Percentiles rank a stretch among this genome's conserved stretches.
These are phyloP conservation scores for Edaphochlamys debaryana DNA, from an alignment of 139 green algal species.

Conservation along the genomic window DNA sequence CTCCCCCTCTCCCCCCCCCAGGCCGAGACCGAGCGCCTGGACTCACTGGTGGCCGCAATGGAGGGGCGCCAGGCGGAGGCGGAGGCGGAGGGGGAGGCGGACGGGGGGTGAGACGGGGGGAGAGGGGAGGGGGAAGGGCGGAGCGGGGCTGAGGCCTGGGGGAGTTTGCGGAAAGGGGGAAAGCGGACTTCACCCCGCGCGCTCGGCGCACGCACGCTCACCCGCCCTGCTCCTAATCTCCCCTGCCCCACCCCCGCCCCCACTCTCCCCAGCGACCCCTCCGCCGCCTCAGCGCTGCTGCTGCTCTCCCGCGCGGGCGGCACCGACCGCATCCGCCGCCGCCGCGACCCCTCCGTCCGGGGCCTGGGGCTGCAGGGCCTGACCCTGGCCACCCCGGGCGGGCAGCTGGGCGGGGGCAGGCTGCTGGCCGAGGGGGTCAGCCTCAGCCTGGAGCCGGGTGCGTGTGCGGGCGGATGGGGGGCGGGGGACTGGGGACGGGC, in stretches of 20 bases:
- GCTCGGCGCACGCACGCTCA: too few relatives aligned
- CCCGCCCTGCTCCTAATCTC: too few relatives aligned
- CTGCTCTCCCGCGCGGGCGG: constrained; percentile 10
- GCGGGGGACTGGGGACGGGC: too few relatives aligned
- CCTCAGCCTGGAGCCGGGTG: constrained; percentile 29
- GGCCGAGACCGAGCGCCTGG: constrained; percentile 88
- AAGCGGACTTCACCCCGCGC: too few relatives aligned
- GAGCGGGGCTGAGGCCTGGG: too few relatives aligned
- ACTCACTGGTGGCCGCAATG: constrained; percentile 78
- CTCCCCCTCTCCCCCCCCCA: too few relatives aligned
- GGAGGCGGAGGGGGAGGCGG: background rate
- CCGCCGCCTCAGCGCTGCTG: background rate
- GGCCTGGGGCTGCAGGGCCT: constrained; percentile 27
- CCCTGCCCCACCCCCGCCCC: too few relatives aligned
- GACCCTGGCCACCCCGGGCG: background rate
- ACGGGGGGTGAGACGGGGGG: background rate
- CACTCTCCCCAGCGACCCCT: too few relatives aligned
- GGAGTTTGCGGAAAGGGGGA: too few relatives aligned
- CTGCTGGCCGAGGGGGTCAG: constrained; percentile 10
- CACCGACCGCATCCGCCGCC: constrained; percentile 13
- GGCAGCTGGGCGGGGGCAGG: background rate
- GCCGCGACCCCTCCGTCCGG: background rate
- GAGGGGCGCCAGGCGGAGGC: constrained; percentile 7
- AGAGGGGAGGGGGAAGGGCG: too few relatives aligned
- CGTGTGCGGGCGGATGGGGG: background rate